Evolutionary conservation across 495 filamentous ascomycete genomes (phyloP).

Genomic region (Umbilicaria muhlenbergii): DNA sequence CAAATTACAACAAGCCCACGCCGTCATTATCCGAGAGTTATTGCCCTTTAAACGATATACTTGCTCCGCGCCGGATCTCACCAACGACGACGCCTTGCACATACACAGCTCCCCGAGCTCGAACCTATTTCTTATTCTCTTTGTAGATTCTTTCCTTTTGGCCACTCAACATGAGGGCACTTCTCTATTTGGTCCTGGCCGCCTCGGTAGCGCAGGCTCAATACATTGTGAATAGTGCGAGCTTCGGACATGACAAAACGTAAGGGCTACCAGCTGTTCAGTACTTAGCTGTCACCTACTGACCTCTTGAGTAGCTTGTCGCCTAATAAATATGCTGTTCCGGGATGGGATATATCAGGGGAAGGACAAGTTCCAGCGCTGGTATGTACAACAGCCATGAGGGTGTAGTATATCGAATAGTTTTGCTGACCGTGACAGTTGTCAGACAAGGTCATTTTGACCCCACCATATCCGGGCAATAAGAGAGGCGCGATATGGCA

Average conservation of each 20-base stretch:
- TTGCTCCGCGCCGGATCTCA: too few species aligned
- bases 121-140: too few species aligned
- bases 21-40: too few species aligned
- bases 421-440: constrained; percentile 26
- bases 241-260: constrained; percentile 61
- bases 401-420: not conserved
- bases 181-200: constrained; percentile 21
- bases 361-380: constrained; percentile 49
- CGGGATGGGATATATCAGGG: constrained; percentile 54
- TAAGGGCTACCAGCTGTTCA: constrained; percentile 18
- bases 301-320: constrained; percentile 30
- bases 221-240: constrained; percentile 47
- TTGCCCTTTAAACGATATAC: too few species aligned
- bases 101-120: too few species aligned
- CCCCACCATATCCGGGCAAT: constrained; percentile 77
- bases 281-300: not conserved
- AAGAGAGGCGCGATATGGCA: constrained; percentile 72
- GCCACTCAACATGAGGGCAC: too few species aligned
- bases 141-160: too few species aligned
- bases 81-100: too few species aligned
- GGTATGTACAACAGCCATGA: not conserved
- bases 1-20: too few species aligned
- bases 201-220: constrained; percentile 42
- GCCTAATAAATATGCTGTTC: constrained; percentile 36
- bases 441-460: constrained; percentile 84